These are phyloP conservation scores for Lodderomyces theae DNA, from an alignment of 1,139 yeast species.

Conservation along the genomic window DNA sequence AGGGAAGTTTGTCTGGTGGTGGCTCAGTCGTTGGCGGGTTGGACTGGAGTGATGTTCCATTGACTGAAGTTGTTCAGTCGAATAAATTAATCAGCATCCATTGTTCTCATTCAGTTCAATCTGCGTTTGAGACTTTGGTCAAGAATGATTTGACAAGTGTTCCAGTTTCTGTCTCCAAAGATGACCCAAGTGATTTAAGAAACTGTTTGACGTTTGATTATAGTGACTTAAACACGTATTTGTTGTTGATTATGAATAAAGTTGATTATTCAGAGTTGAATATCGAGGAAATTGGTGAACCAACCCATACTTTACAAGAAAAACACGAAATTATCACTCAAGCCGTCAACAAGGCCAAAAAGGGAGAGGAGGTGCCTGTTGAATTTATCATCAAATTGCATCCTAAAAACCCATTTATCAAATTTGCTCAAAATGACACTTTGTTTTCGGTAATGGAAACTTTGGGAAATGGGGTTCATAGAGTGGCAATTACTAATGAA, in stretches of 20 bases:
- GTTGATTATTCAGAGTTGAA: constrained; percentile 41
- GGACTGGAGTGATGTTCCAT: constrained; percentile 74
- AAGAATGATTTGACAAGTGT: constrained; percentile 75
- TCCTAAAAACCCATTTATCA: constrained; percentile 83
- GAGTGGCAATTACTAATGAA: constrained; percentile 74
- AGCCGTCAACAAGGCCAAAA: constrained; percentile 50
- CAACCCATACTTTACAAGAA: constrained; percentile 17
- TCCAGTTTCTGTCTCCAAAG: constrained; percentile 56
- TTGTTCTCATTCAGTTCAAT: constrained; percentile 66
- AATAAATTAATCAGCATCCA: constrained; percentile 73
- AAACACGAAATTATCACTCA: constrained; percentile 28
- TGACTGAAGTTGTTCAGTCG: constrained; percentile 72
- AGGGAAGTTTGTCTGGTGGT: neutral
- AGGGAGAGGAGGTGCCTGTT: constrained; percentile 75
- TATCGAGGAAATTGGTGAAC: constrained; percentile 23
- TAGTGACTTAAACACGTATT: constrained; percentile 83
- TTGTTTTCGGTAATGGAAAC: constrained; percentile 76
- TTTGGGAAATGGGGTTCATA: constrained; percentile 87
- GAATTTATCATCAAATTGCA: constrained; percentile 74
- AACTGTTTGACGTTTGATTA: constrained; percentile 86
- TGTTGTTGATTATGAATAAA: constrained; percentile 71
- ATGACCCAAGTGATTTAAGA: constrained; percentile 27
- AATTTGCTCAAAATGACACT: constrained; percentile 65
- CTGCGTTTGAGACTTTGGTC: constrained; percentile 77
- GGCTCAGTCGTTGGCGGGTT: constrained; percentile 16